Evolutionary conservation across 306 rosid genomes (phyloP).

Genomic region (Glycyrrhiza uralensis): DNA sequence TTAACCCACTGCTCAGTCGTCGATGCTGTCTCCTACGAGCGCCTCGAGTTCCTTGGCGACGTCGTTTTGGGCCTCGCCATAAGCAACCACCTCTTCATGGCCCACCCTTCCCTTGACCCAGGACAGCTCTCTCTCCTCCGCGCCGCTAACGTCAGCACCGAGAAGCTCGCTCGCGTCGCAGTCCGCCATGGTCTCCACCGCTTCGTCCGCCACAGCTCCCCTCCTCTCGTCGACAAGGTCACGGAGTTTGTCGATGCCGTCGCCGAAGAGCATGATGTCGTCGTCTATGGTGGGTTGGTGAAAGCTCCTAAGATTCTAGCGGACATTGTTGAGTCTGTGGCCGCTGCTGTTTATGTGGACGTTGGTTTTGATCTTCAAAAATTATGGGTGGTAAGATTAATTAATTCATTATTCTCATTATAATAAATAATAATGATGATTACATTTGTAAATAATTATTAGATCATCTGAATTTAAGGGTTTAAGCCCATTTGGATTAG

Average conservation of each 20-base stretch:
- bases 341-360: conserved; percentile 70
- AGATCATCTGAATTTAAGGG: background rate
- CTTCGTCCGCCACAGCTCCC: conserved; percentile 41
- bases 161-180: conserved; percentile 81
- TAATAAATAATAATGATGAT: background rate
- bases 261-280: conserved; percentile 25
- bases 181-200: conserved; percentile 44
- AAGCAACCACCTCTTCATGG: conserved; percentile 43
- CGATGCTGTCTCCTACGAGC: conserved; percentile 41
- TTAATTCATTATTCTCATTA: too few relatives aligned
- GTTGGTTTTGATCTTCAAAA: conserved; percentile 45
- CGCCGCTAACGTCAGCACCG: conserved; percentile 72
- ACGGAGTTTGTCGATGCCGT: conserved; percentile 47
- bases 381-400: conserved; percentile 57
- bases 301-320: conserved; percentile 93
- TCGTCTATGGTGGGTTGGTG: conserved; percentile 53
- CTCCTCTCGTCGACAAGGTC: conserved; percentile 39
- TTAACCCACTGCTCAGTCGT: conserved; percentile 63
- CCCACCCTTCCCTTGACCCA: conserved; percentile 44
- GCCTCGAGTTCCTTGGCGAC: conserved; percentile 80
- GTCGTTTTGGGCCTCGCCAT: conserved; percentile 48
- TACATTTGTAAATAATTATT: background rate
- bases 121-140: conserved; percentile 61
- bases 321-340: conserved; percentile 75
- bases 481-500: background rate